phyloP scores from a whole-genome alignment of 441 rosid species.

The Gossypium davidsonii region DNA sequence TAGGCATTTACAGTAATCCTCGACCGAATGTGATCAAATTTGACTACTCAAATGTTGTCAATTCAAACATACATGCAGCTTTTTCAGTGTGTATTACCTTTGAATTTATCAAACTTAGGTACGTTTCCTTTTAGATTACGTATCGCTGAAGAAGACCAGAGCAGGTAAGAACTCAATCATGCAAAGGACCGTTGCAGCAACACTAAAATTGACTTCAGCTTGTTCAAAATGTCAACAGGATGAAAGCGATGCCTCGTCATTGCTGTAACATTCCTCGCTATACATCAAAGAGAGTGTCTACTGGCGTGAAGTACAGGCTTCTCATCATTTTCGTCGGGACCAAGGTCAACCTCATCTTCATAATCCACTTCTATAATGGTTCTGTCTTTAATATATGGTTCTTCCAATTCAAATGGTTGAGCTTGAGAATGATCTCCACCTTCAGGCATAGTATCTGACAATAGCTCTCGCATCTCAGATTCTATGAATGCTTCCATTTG shows the following conservation, averaged over 20 bases:
- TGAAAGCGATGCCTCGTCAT: not conserved
- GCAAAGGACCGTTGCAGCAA: not conserved
- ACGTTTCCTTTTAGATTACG: not conserved
- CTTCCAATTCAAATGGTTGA: constrained; percentile 17
- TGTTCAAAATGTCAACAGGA: not conserved
- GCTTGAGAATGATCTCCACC: constrained; percentile 12
- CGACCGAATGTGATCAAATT: not conserved
- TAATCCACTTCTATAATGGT: constrained; percentile 26
- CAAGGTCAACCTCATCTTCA: constrained; percentile 19
- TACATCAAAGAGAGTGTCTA: constrained; percentile 30
- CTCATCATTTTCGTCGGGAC: constrained; percentile 27
- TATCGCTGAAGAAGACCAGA: not conserved
- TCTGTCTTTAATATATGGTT: constrained; percentile 20
- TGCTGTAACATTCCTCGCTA: not conserved
- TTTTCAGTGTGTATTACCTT: not conserved
- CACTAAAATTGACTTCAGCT: not conserved
- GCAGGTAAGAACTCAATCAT: not conserved
- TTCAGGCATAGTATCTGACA: constrained; percentile 11
- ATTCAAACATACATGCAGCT: not conserved
- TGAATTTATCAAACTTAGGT: not conserved
- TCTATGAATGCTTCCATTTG: constrained; percentile 50
- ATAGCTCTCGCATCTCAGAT: constrained; percentile 41
- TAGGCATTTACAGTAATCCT: not conserved
- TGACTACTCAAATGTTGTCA: not conserved
- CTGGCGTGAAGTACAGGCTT: constrained; percentile 26